Base-by-base conservation (phyloP, 768 basidiomycete genomes). In the Phanerochaete carnosa region DNA sequence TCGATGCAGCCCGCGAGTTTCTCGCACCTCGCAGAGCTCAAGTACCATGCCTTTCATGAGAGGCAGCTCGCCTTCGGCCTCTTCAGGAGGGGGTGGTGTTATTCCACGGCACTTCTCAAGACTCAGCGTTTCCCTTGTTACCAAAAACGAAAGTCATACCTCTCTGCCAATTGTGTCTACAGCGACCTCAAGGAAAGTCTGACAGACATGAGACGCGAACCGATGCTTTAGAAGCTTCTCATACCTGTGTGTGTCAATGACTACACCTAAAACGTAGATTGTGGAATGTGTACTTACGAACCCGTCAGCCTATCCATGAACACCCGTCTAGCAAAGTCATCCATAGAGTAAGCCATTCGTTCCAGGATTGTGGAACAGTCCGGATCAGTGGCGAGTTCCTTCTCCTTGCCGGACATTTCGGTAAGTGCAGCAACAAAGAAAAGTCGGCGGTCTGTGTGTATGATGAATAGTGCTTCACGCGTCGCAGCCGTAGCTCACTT, bases 121-220 rank as follows among this genome's bases (percentile, higher is more conserved):
- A 13, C 12, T 33, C 33, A 33, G 32, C 52, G 12, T 25, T 25
- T 22, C n/a, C 25, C 23, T 55, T 25, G 19, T 49, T 23, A 47
- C 15, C 32, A 35, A 53, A 32, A 9, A 11, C 23, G 37, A 45
- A 8, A 62, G n/a, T n/a, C 74, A 28, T 62, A 89, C 90, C 81
- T 93, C 92, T 70, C 91, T 79, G 26, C 82, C 76, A 46, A 92
- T 73, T 0, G 90, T 90, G 46, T 86, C 80, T 29, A 68, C 68
- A 6, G 85, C 83, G 25, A 92, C 83, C 1, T 80, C 81, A 64
- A 98, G 80, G 64, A 97, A 75, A 0, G 94, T 98, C 72, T 98
- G 94, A 66, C 90, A 90, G 7, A 97, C 95, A 83, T 98, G 95
- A 26, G 95, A 96, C 16, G 90, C 94, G 77, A 97, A 98, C 29